Evolutionary conservation across 192 early-diverging fungal genomes (phyloP).

Genomic region (Coemansia brasiliensis): DNA sequence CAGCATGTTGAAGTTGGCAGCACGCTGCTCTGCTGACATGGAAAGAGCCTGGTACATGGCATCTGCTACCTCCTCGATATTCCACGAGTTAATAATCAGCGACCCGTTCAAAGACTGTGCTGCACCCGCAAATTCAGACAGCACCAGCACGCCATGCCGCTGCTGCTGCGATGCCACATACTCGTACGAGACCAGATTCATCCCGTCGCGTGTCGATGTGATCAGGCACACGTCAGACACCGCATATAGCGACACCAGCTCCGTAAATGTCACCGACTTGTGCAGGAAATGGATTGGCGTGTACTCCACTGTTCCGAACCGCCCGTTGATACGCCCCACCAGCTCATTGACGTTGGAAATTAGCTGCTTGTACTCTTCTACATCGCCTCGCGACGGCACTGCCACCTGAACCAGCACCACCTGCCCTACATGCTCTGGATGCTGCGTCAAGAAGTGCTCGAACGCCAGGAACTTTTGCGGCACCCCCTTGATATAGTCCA

Average conservation of each 20-base stretch:
- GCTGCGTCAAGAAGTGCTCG: conserved; percentile 82
- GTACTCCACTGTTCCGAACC: conserved; percentile 92
- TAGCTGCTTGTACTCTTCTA: conserved; percentile 97
- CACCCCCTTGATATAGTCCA: conserved; percentile 99
- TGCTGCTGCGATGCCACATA: conserved; percentile 92
- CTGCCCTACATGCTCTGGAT: conserved; percentile 91
- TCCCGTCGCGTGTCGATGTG: conserved; percentile 97
- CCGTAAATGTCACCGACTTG: conserved; percentile 91
- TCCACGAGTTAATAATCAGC: conserved; percentile 99
- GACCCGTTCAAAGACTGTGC: conserved; percentile 97
- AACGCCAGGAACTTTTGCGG: conserved; percentile 98
- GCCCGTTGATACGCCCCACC: conserved; percentile 97
- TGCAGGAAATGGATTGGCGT: conserved; percentile 99
- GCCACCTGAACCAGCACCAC: conserved; percentile 97
- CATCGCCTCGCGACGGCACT: conserved; percentile 96
- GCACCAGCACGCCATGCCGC: conserved; percentile 90
- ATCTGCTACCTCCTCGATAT: conserved; percentile 90
- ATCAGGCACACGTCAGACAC: conserved; percentile 95
- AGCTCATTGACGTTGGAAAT: conserved; percentile 93
- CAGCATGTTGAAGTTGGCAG: conserved; percentile 86
- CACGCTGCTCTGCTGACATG: conserved; percentile 80
- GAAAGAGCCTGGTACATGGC: conserved; percentile 90
- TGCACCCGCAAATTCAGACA: conserved; percentile 98
- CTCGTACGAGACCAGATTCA: conserved; percentile 99
- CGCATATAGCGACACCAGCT: conserved; percentile 94